Conservation (phyloP, 1,284 basidiomycete genomes). For the Cutaneotrichosporon daszewskae region DNA sequence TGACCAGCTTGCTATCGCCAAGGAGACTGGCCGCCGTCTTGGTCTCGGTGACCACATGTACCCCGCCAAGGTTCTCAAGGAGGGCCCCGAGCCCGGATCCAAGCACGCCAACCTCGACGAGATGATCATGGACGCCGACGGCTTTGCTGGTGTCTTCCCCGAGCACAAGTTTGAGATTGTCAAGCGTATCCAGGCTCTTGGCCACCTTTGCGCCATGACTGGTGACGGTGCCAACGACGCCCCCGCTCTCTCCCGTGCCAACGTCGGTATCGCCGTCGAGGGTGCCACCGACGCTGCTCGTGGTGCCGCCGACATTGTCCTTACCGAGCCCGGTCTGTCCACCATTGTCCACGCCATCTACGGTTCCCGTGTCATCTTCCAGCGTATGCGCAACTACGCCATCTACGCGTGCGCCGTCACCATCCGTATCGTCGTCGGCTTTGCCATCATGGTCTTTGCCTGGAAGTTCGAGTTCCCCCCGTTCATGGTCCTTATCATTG, state of each 20-base stretch:
- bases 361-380: conserved; percentile 92
- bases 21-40: conserved; percentile 97
- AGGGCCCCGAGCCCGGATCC: conserved; percentile 70
- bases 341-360: conserved; percentile 96
- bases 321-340: conserved; percentile 91
- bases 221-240: conserved; percentile 98
- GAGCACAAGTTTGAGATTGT: conserved; percentile 92
- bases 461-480: conserved; percentile 98
- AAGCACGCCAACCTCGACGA: conserved; percentile 79
- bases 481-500: conserved; percentile 98
- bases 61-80: conserved; percentile 89
- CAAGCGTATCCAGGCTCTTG: conserved; percentile 87
- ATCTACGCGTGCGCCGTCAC: conserved; percentile 93
- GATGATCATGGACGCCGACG: conserved; percentile 64
- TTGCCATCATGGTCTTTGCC: conserved; percentile 88
- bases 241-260: conserved; percentile 85
- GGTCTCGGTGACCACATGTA: conserved; percentile 97
- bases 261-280: conserved; percentile 95
- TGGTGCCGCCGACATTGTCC: conserved; percentile 90
- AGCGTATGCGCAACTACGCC: conserved; percentile 94
- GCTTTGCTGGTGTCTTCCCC: conserved; percentile 91
- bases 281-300: conserved; percentile 93
- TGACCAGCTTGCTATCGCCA: conserved; percentile 98
- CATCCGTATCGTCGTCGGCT: conserved; percentile 97
- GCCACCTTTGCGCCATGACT: conserved; percentile 84